Conservation (phyloP, 225 moss, liverwort and hornwort genomes). For the Sphagnum tenellum region DNA sequence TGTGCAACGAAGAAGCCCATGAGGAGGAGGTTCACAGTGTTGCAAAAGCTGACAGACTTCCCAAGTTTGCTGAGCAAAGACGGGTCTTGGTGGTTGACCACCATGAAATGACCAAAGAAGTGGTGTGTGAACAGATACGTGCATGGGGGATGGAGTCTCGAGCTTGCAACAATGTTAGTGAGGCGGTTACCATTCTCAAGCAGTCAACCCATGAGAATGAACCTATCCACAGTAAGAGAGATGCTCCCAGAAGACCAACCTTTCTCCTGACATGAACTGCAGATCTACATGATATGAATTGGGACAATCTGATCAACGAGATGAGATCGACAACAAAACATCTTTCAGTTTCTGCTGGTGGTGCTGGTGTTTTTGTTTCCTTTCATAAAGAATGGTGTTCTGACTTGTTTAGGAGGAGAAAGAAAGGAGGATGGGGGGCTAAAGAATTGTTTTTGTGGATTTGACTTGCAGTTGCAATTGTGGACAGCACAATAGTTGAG, state of each 20-base stretch:
- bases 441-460: too few relatives aligned
- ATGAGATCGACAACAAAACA: too few relatives aligned
- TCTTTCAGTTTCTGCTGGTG: too few relatives aligned
- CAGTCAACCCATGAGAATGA: background rate
- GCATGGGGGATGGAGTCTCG: constrained; percentile 31
- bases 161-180: constrained; percentile 12
- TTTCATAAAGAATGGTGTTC: too few relatives aligned
- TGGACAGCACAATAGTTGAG: constrained; percentile 29
- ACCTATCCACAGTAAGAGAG: constrained; percentile 22
- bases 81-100: constrained; percentile 35
- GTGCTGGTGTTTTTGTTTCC: too few relatives aligned
- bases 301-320: too few relatives aligned
- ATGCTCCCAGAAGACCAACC: too few relatives aligned
- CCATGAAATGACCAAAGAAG: constrained; percentile 36
- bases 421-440: too few relatives aligned
- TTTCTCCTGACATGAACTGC: too few relatives aligned
- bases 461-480: constrained; percentile 21
- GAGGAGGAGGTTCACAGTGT: background rate
- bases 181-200: constrained; percentile 17
- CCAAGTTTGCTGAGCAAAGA: background rate
- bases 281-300: too few relatives aligned
- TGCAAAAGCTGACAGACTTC: too few relatives aligned
- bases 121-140: constrained; percentile 33
- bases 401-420: too few relatives aligned
- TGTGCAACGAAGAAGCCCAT: constrained; percentile 7